A percentile compares a stretch with the other conserved stretches of the same genome.
phyloP scores from a whole-genome alignment of 192 early-diverging fungal genomes.

The Lobosporangium transversale region DNA sequence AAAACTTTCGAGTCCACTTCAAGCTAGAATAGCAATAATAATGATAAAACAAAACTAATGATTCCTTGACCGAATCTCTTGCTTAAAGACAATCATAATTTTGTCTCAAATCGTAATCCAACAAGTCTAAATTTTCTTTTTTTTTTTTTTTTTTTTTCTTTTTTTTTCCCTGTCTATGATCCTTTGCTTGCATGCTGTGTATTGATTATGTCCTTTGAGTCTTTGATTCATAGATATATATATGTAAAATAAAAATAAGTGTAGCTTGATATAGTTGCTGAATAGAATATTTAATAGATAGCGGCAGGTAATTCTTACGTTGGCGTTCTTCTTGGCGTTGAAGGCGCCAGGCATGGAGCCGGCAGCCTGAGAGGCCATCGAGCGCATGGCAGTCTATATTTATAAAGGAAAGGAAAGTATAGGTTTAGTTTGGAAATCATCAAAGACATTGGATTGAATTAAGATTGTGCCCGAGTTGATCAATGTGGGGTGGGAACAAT shows the following conservation, averaged over 20 bases:
- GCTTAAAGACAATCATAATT: too few species aligned
- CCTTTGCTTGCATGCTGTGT: neutral
- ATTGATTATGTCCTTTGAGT: constrained; percentile 10
- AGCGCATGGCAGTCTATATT: constrained; percentile 52
- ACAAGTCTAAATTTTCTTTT: too few species aligned
- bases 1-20: too few species aligned
- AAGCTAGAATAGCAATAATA: too few species aligned
- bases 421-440: neutral
- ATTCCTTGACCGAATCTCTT: too few species aligned
- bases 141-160: neutral
- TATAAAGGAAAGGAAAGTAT: too few species aligned
- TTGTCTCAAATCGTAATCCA: too few species aligned
- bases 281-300: too few species aligned
- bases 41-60: too few species aligned
- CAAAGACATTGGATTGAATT: neutral
- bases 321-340: constrained; percentile 63
- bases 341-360: constrained; percentile 62
- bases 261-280: too few species aligned
- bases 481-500: neutral
- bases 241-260: too few species aligned
- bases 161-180: neutral
- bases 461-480: neutral
- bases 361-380: constrained; percentile 57
- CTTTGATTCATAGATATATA: too few species aligned
- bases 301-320: constrained; percentile 51